Evolutionary conservation across 2,329 filamentous ascomycete genomes (phyloP), one percentile per base, ranked within the genome.

Genomic region (Aspergillus tanneri): DNA sequence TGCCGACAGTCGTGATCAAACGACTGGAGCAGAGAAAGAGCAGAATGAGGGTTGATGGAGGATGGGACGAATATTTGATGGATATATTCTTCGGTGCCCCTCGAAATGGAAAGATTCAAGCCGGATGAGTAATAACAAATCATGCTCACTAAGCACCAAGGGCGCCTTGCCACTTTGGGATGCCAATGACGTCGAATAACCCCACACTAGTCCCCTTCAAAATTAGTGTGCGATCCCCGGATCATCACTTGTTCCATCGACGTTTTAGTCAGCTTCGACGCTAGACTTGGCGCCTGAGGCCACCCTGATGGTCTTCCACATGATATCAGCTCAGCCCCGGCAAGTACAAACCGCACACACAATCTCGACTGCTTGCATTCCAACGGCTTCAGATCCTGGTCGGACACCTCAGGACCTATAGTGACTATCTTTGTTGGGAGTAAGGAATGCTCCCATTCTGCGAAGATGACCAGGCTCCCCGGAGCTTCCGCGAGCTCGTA

Each of bases 391-490:
- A 4, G 27, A 23, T 10, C n/a, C 8, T 19, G 14, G 27, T 19
- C 18, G 11, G 14, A 6, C n/a, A 4, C 6, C 18, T 10, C 11
- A 18, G 5, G 3, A 24, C 5, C 10, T 12, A 24, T 11, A 39
- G 19, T 23, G 5, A 18, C 9, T 14, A 23, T 14, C 28, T 34
- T 14, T 18, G 18, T 23, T 27, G 34, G 18, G 18, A 25, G 41
- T 43, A 27, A 61, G 64, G 55, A 43, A 70, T 70, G 68, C 53
- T 49, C 56, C 25, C 44, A 9, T 39, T 38, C 34, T 46, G 27
- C 53, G 46, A 69, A 59, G 36, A 73, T 72, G 71, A 72, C 69
- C 43, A 69, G 70, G 61, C 64, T 72, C 61, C 68, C 66, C 57
- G 71, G 69, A 64, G 66, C 62, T 61, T 70, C 68, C 32, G 56